Conservation (phyloP, 1,284 basidiomycete genomes). For the Xerocomus alliaceus region DNA sequence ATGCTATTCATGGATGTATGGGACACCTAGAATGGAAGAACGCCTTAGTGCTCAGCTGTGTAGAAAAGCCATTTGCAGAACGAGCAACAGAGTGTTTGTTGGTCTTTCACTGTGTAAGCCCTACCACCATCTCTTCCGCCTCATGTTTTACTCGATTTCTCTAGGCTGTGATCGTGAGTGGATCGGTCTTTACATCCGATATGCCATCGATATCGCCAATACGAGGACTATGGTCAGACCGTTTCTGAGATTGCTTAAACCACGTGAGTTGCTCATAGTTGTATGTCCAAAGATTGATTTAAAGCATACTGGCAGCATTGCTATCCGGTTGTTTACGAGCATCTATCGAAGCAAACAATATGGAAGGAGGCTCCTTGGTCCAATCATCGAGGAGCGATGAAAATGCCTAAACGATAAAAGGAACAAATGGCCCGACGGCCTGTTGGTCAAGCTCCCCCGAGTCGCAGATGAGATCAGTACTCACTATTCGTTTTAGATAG, state of each 20-base stretch:
- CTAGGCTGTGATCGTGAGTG: constrained; percentile 51
- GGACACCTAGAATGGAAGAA: constrained; percentile 40
- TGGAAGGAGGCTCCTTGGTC: constrained; percentile 38
- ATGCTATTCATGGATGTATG: background rate
- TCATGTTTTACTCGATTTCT: background rate
- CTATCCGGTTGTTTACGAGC: constrained; percentile 4
- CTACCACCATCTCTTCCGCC: no score
- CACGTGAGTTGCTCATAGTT: constrained; percentile 37
- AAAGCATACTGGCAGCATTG: background rate
- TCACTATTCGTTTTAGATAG: constrained; percentile 29
- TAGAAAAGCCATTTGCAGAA: constrained; percentile 40
- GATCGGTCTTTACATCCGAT: constrained; percentile 43
- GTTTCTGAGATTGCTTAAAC: constrained; percentile 48
- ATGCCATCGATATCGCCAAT: constrained; percentile 41
- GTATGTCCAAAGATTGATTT: no score
- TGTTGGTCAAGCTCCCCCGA: background rate
- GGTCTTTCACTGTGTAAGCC: constrained; percentile 48
- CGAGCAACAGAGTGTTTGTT: constrained; percentile 48
- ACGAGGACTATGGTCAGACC: constrained; percentile 36
- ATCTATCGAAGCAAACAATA: background rate
- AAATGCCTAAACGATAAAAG: constrained; percentile 43
- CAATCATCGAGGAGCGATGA: constrained; percentile 47
- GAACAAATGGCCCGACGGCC: constrained; percentile 1
- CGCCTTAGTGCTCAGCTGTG: constrained; percentile 20
- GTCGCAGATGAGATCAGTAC: background rate